Evolutionary conservation across 129 eudicot species (phyloP), one percentile per base, ranked within the genome.

Genomic region (Tagetes patula): DNA sequence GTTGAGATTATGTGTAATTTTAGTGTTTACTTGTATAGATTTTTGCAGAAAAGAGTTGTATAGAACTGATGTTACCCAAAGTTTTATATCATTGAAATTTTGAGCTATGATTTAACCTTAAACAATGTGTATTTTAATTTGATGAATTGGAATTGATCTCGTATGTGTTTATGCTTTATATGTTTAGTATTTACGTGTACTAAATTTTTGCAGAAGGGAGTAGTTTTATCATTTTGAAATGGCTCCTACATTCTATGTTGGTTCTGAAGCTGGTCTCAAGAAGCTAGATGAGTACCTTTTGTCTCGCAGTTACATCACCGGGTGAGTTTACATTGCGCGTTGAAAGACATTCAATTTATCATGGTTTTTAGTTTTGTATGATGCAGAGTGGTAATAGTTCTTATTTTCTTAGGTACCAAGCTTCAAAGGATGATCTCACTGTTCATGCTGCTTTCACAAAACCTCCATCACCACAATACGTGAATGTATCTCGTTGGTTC

Each of bases 201-300:
- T 1, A 27, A 54, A 7, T 72, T 38, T 64, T 52, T 63, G 74
- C 82, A 73, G 82, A 72, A 36, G 67, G 6, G 76, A 34, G 20
- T 33, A 20, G 5, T 13, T 38, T 13, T 8, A 62, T 20, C 36
- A 60, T 55, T 43, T 2, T 58, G 71, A 84, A 80, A 94, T 94
- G 99, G 97, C 94, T 6, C 88, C 88, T 41, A 37, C 91, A 13
- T 83, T 94, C 48, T 55, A 54, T 81, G 82, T 85, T 41, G 79
- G 72, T 52, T 94, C 97, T 4, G 97, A 72, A 1, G 82, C 89
- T 59, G 96, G 97, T 61, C 82, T 94, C 39, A 88, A 88, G 91
- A 88, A 90, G 87, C 99, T 94, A 3, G 99, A 94, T 47, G 97
- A 90, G 68, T 90, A 87, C 88, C 94, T 94, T 13, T 65, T 94